Conservation (phyloP, 345 rosid species). For the Linum trigynum region DNA sequence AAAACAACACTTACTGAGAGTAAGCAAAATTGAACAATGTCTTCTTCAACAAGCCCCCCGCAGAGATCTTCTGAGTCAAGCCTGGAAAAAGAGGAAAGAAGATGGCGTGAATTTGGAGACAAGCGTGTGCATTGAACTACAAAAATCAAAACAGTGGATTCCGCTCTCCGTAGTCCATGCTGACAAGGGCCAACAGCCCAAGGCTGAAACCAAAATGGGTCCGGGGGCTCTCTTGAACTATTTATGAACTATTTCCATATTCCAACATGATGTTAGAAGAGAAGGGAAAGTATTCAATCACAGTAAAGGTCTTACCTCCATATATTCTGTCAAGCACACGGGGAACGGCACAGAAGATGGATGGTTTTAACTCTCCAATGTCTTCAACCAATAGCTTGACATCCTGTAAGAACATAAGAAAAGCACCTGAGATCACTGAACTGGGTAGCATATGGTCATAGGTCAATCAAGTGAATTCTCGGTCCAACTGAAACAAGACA, state of each 20-base stretch:
- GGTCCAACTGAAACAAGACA: background rate
- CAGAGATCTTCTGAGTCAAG: conserved; percentile 69
- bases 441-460: background rate
- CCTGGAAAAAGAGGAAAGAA: conserved; percentile 33
- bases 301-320: conserved; percentile 38
- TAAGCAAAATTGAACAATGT: conserved; percentile 65
- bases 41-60: conserved; percentile 52
- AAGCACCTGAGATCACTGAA: background rate
- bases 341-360: conserved; percentile 94
- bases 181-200: background rate
- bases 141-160: background rate
- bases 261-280: background rate
- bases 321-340: conserved; percentile 86
- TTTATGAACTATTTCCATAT: background rate
- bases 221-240: background rate
- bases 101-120: background rate
- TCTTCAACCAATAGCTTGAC: conserved; percentile 82
- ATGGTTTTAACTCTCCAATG: conserved; percentile 78
- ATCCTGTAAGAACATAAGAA: conserved; percentile 44
- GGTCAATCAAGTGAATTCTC: background rate
- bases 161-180: background rate
- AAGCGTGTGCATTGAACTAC: background rate
- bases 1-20: conserved; percentile 44
- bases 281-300: background rate
- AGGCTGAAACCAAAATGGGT: background rate